phyloP scores from a whole-genome alignment of 495 filamentous ascomycete species.

The Stereocaulon alpinum region DNA sequence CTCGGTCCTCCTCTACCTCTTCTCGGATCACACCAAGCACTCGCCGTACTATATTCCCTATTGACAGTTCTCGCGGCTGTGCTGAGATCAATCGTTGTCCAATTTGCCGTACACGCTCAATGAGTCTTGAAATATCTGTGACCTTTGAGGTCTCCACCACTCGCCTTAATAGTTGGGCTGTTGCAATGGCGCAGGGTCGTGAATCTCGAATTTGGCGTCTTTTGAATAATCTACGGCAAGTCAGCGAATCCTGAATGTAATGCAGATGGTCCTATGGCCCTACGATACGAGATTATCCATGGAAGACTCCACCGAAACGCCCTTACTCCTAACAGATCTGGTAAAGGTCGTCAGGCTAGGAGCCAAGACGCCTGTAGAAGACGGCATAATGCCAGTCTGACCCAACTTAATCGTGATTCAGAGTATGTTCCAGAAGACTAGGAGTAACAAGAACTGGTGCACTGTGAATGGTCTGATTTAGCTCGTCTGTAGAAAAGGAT shows the following conservation, averaged over 20 bases:
- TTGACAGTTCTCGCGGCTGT: slow-evolving; percentile 78
- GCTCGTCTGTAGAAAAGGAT: no score
- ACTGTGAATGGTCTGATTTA: neutral
- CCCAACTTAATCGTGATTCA: no score
- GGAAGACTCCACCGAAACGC: slow-evolving; percentile 61
- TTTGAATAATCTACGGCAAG: slow-evolving; percentile 62
- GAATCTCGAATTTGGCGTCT: slow-evolving; percentile 79
- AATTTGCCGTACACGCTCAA: slow-evolving; percentile 63
- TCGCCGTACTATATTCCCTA: slow-evolving; percentile 86
- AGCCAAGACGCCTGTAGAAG: slow-evolving; percentile 39
- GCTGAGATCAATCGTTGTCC: slow-evolving; percentile 66
- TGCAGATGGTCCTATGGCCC: slow-evolving; percentile 22
- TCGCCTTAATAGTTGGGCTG: slow-evolving; percentile 71
- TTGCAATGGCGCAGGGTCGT: slow-evolving; percentile 80
- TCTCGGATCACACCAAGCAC: slow-evolving; percentile 86
- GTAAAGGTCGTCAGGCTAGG: slow-evolving; percentile 67
- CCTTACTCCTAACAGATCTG: slow-evolving; percentile 53
- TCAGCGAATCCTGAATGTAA: neutral
- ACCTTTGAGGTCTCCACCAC: slow-evolving; percentile 61
- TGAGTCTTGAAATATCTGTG: slow-evolving; percentile 59
- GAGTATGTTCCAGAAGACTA: neutral
- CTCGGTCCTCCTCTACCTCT: slow-evolving; percentile 72
- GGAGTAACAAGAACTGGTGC: neutral
- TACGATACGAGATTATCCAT: slow-evolving; percentile 75
- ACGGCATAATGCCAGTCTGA: slow-evolving; percentile 35